These are phyloP conservation scores for Blepharisma japonicum DNA, from an alignment of 73 alveolate genomes.

Conservation along the genomic window DNA sequence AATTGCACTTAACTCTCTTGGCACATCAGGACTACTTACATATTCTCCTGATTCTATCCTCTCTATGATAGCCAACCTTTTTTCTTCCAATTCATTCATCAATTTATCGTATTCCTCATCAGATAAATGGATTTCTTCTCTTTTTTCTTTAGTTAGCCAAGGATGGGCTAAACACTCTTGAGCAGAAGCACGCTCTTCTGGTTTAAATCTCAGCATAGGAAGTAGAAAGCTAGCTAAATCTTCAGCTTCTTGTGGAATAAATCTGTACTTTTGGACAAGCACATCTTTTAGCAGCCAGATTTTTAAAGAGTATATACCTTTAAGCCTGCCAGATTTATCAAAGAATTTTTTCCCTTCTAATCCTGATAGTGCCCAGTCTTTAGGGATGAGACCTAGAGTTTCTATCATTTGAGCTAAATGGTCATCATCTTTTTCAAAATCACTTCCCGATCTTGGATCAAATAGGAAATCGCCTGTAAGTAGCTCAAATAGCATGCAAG, in stretches of 20 bases:
- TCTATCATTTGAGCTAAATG: conserved; percentile 78
- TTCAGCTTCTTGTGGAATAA: conserved; percentile 88
- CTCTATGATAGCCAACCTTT: not conserved
- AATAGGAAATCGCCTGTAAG: conserved; percentile 98
- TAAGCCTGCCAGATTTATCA: conserved; percentile 60
- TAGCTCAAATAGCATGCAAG: conserved; percentile 95
- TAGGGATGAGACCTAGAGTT: conserved; percentile 43
- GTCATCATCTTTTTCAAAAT: conserved; percentile 80
- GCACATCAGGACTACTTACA: conserved; percentile 19
- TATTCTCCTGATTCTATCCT: not conserved
- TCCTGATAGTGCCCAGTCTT: conserved; percentile 30
- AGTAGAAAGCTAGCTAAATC: conserved; percentile 83
- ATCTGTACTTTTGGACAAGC: conserved; percentile 79
- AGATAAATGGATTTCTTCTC: conserved; percentile 22
- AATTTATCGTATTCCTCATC: conserved; percentile 12
- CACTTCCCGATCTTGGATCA: conserved; percentile 68
- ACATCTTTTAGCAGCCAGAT: conserved; percentile 87
- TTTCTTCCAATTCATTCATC: not conserved
- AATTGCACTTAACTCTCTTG: not conserved
- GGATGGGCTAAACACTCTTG: conserved; percentile 81
- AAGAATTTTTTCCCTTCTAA: conserved; percentile 65
- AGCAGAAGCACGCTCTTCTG: conserved; percentile 88
- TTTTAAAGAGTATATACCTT: conserved; percentile 66
- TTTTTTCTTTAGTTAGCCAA: conserved; percentile 73
- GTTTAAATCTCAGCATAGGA: conserved; percentile 88